Base-by-base conservation (phyloP, 75 land plant genomes). In the Picea sitchensis region DNA sequence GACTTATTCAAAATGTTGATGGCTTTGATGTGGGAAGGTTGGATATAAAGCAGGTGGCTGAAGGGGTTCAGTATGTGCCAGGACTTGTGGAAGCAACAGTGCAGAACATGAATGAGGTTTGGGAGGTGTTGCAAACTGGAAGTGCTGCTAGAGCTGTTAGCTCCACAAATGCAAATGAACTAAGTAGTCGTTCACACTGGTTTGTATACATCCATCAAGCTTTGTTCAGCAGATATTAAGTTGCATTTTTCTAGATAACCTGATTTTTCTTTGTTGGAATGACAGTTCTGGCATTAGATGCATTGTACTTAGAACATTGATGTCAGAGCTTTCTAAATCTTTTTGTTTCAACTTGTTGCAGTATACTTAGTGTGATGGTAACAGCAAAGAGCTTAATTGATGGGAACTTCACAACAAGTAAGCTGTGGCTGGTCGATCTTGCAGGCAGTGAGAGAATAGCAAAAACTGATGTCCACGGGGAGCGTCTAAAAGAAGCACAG, bases 341-440 rank as follows among this genome's bases (percentile, higher is more conserved):
- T 63, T 63, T 63, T 63, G 26, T 64, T 5, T 13, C 38, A 15
- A 36, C 14, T 30, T 76, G 6, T 30, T 61, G 41, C 90, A 96
- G 98, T 88, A 90, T 96, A 92, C 88, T 96, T 59, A 90, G 90
- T 56, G 89, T 96, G 79, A 87, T 84, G 85, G 93, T 96, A 23
- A 86, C 26, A 68, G 88, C 91, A 36, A 86, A 87, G 76, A 93
- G 89, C 76, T 60, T 90, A 59, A 82, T 91, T 62, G 89, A 80
- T 77, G 96, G 94, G 4, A 90, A 89, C 60, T 86, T 87, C 80
- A 94, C 99, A 12, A 87, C 83, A 72, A 96, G 99, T 89, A 96
- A 94, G 82, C 90, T 96, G 18, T 93, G 96, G 98, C 89, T 96
- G 65, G 99, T 96, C 58, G 99, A 96, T 71, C 87, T 96, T 65